Conservation (phyloP, 805 yeast species). For the Pichia insulana region DNA sequence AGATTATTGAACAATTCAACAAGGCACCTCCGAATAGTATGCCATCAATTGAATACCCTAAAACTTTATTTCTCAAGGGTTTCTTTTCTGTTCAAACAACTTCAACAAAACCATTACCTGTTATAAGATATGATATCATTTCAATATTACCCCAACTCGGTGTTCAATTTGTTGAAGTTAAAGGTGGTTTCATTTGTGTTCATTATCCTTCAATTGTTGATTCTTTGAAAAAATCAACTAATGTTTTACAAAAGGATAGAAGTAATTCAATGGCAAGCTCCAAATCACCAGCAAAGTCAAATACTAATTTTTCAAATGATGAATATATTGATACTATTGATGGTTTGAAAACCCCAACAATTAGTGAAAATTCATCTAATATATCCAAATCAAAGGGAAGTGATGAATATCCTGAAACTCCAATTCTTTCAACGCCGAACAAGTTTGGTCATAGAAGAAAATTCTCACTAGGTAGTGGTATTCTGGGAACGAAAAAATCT, state of each 20-base stretch:
- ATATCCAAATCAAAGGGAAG: slow-evolving; percentile 12
- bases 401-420: slow-evolving; percentile 22
- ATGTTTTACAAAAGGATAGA: not conserved
- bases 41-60: slow-evolving; percentile 93
- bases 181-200: slow-evolving; percentile 86
- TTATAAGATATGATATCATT: slow-evolving; percentile 77
- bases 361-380: slow-evolving; percentile 16
- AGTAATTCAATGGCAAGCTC: slow-evolving; percentile 1
- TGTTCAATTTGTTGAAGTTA: slow-evolving; percentile 78
- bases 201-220: slow-evolving; percentile 45
- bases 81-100: slow-evolving; percentile 93
- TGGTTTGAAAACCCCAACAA: slow-evolving; percentile 10
- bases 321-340: slow-evolving; percentile 11
- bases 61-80: slow-evolving; percentile 83
- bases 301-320: slow-evolving; percentile 6
- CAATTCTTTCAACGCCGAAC: slow-evolving; percentile 18
- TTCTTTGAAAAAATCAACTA: slow-evolving; percentile 1
- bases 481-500: slow-evolving; percentile 37
- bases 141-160: slow-evolving; percentile 67
- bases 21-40: slow-evolving; percentile 66
- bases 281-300: slow-evolving; percentile 8
- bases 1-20: slow-evolving; percentile 35
- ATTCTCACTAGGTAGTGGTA: slow-evolving; percentile 53
- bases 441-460: slow-evolving; percentile 46
- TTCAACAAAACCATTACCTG: slow-evolving; percentile 83